Conservation (phyloP, 1,139 yeast species). For the Kodamaea suecica region DNA sequence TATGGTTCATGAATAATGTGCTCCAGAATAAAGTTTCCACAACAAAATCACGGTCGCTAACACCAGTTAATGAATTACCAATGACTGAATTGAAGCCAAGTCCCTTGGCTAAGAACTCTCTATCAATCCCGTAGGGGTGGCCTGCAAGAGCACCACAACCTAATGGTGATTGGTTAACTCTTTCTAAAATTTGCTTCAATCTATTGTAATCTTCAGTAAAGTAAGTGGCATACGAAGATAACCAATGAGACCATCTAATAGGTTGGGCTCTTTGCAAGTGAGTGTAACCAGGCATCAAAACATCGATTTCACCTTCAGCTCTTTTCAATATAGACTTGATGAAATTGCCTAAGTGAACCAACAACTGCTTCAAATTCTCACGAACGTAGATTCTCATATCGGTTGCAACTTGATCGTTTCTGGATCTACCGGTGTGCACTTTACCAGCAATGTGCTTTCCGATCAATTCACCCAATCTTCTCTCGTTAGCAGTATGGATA, state of each 20-base stretch:
- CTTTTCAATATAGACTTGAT: conserved; percentile 67
- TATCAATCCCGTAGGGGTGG: conserved; percentile 96
- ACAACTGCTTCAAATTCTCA: conserved; percentile 61
- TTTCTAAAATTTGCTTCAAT: conserved; percentile 69
- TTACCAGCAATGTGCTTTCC: conserved; percentile 94
- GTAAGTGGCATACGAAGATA: conserved; percentile 90
- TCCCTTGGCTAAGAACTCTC: conserved; percentile 78
- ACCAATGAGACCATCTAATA: conserved; percentile 98
- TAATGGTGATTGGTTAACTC: conserved; percentile 86
- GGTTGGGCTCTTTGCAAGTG: conserved; percentile 99
- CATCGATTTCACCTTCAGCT: conserved; percentile 82
- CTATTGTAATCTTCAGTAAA: conserved; percentile 88
- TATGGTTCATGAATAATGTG: conserved; percentile 91
- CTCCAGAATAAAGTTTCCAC: conserved; percentile 98
- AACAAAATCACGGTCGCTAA: conserved; percentile 95
- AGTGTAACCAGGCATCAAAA: conserved; percentile 97
- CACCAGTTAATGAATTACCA: conserved; percentile 94
- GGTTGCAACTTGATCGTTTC: conserved; percentile 98
- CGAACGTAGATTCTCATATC: conserved; percentile 95
- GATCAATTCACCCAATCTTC: conserved; percentile 92
- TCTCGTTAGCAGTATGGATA: conserved; percentile 97
- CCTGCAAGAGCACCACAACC: conserved; percentile 99
- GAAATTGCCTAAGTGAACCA: conserved; percentile 56
- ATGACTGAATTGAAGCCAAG: conserved; percentile 81
- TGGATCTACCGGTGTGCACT: conserved; percentile 96